phyloP scores from a whole-genome alignment of 768 basidiomycete species.

The Obba rivulosa region DNA sequence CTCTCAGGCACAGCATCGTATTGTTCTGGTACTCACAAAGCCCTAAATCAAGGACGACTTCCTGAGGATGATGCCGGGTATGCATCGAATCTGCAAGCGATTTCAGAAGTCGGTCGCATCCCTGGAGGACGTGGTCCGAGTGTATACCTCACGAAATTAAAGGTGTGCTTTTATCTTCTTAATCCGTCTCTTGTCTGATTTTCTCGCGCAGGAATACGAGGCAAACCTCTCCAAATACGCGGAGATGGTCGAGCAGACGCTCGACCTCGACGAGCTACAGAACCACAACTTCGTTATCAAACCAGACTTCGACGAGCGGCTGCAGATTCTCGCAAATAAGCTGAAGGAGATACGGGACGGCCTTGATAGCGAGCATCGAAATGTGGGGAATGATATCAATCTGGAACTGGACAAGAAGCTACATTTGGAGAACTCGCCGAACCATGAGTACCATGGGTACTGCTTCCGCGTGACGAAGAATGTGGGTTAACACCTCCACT shows the following conservation, averaged over 20 bases:
- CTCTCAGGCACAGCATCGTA: no score
- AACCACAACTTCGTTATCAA: slow-evolving; percentile 88
- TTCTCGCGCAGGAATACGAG: slow-evolving; percentile 47
- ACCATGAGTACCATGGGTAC: slow-evolving; percentile 90
- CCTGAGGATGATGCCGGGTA: slow-evolving; percentile 88
- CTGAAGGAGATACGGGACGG: slow-evolving; percentile 70
- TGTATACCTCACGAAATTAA: slow-evolving; percentile 70
- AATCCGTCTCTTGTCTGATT: neutral
- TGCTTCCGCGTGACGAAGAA: slow-evolving; percentile 91
- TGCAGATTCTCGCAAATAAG: slow-evolving; percentile 63
- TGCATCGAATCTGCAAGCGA: slow-evolving; percentile 86
- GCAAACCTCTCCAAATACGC: slow-evolving; percentile 68
- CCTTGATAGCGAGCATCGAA: slow-evolving; percentile 75
- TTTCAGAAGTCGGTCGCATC: slow-evolving; percentile 82
- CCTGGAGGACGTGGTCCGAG: slow-evolving; percentile 91
- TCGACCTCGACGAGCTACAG: slow-evolving; percentile 84
- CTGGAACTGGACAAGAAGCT: slow-evolving; percentile 92
- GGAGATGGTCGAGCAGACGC: slow-evolving; percentile 94
- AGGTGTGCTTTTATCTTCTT: slow-evolving; percentile 34
- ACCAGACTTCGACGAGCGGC: slow-evolving; percentile 78
- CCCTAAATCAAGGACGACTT: slow-evolving; percentile 62
- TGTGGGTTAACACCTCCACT: slow-evolving; percentile 39
- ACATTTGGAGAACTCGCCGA: slow-evolving; percentile 86
- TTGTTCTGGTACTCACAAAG: no score
- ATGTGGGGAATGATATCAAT: slow-evolving; percentile 62